Base-by-base conservation (phyloP, 257 asterid genomes). In the Solanum chiquidenum region DNA sequence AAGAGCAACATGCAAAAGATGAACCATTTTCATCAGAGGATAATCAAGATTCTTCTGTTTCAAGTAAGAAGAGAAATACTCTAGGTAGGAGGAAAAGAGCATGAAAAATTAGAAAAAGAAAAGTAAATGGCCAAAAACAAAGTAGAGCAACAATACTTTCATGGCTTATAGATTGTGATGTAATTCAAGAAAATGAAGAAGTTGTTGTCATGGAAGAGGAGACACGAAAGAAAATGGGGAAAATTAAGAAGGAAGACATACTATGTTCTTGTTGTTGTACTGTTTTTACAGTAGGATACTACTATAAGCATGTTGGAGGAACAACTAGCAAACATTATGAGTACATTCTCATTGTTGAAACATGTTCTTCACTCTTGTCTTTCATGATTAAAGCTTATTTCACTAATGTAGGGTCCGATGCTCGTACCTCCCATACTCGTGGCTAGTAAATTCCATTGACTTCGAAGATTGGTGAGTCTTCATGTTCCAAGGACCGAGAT, bases 161-260 rank as follows among this genome's bases (percentile, higher is more conserved):
- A 12, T 94, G 95, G 94, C 89, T 92, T 21, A 88, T 94, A n/a
- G 92, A 94, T 62, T 77, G 83, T 5, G 79, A 86, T n/a, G 69
- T 79, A 29, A 4, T 92, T 83, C 49, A 89, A 89, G 92, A 93
- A 89, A 75, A 89, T 66, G 88, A 60, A 35, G 21, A 80, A 25
- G 89, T 92, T 25, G 66, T 86, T 33, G 73, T 25, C 23, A 49
- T n/a, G 27, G 87, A 88, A 33, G 76, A 75, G 9, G 52, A 69
- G 46, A 84, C 16, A 46, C 27, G 27, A 34, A 82, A 86, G 20
- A 91, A 85, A 14, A 74, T 23, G 77, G 95, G 94, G 9, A 82
- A 4, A 33, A 87, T 93, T 4, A 90, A 25, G 72, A 92, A 92
- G 79, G 89, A 84, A 0, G 95, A 95, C 60, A 90, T 92, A 38